Conservation (phyloP, 805 yeast species). For the Soucietia sequanensis region DNA sequence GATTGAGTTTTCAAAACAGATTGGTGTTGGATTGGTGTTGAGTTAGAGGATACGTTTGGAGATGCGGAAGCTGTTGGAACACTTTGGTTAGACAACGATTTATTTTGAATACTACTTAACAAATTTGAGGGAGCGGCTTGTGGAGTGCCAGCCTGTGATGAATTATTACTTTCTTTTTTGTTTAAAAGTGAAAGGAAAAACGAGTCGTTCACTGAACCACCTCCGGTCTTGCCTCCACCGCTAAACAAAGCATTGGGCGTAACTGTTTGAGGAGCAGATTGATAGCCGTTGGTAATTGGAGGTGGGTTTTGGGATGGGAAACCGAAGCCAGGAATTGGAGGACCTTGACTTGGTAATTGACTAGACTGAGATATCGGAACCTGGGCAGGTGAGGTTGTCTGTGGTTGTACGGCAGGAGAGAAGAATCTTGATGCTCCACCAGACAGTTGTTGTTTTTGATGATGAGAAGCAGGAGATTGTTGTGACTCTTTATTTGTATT, state of each 20-base stretch:
- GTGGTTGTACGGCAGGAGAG: background rate
- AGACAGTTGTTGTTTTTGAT: background rate
- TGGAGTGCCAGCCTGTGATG: slow-evolving; percentile 3
- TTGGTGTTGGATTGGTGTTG: slow-evolving; percentile 21
- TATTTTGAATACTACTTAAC: too few species aligned
- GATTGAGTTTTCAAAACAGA: too few species aligned
- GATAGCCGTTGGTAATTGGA: background rate
- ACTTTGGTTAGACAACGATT: too few species aligned
- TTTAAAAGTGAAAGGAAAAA: slow-evolving; percentile 49
- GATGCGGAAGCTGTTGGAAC: too few species aligned
- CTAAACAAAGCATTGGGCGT: too few species aligned
- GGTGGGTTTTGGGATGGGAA: slow-evolving; percentile 18
- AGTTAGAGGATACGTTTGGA: background rate
- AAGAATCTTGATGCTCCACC: slow-evolving; percentile 1
- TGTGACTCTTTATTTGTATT: too few species aligned
- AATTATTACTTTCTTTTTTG: slow-evolving; percentile 19
- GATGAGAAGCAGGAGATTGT: too few species aligned
- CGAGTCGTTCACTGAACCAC: slow-evolving; percentile 30
- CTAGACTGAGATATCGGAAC: background rate
- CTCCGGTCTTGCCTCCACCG: too few species aligned
- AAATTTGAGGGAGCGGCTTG: slow-evolving; percentile 1
- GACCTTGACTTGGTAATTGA: background rate
- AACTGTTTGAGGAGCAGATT: too few species aligned
- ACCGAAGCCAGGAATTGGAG: slow-evolving; percentile 1
- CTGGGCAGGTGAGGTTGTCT: background rate